Evolutionary conservation across 2,329 filamentous ascomycete genomes (phyloP), one percentile per base, ranked within the genome.

Genomic region (Fusarium multiceps): DNA sequence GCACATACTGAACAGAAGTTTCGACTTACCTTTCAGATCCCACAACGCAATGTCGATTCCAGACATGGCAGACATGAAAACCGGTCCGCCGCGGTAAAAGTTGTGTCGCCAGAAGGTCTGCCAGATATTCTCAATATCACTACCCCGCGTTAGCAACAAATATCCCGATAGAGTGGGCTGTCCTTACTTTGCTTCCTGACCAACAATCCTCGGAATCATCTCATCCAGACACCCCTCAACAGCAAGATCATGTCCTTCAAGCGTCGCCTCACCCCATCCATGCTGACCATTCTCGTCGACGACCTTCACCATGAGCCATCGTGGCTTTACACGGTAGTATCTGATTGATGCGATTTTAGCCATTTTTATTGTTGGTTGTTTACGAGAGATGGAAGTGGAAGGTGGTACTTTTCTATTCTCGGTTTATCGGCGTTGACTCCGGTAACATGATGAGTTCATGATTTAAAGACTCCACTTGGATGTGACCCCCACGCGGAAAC

Each of bases 51-150:
- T 94, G 74, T 94, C 92, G 54, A 94, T 88, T 4, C 92, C 92
- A 1, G 91, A 88, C 18, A 94, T 80, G 1, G 92, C 92, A 70
- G 89, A 92, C 91, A 94, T 94, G 69, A 94, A 90, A 12, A 94
- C 92, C 0, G 92, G 90, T 0, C 92, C 92, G 4, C 92, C 92
- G 28, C 92, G 85, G 78, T 94, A 94, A 78, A 94, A 95, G 0
- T 88, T 88, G 43, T 87, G 82, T 43, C 92, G 86, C 87, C 89
- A 94, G 27, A 88, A 87, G 68, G 86, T 85, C 76, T 93, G 92
- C 92, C 92, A 94, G 61, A 94, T 90, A 68, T 93, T 89, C 76
- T 94, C 92, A 68, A 94, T 94, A 50, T 93, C 88, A 75, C 90
- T 92, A 47, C 18, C 32, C 32, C 9, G 1, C 27, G 27, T 37